A percentile compares a stretch with the other conserved stretches of the same genome.
These are phyloP conservation scores for Metschnikowia proteae DNA, from an alignment of 805 yeast genomes.

Conservation along the genomic window DNA sequence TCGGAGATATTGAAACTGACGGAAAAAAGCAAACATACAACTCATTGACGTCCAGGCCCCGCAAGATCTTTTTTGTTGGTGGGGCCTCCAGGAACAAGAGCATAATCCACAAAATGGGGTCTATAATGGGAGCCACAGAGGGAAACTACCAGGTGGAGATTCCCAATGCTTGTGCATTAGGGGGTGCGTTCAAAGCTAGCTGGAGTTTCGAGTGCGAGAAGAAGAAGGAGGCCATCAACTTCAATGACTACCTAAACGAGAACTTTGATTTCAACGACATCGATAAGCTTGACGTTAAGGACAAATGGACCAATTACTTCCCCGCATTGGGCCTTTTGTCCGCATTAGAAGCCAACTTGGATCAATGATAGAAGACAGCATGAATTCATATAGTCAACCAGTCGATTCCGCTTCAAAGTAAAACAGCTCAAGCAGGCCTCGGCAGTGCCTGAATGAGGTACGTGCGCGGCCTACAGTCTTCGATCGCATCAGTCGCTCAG, in stretches of 20 bases:
- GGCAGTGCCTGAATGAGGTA: background rate
- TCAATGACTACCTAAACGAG: slow-evolving; percentile 34
- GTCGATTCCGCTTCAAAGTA: background rate
- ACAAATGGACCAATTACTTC: slow-evolving; percentile 47
- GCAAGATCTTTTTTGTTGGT: slow-evolving; percentile 76
- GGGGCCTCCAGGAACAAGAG: slow-evolving; percentile 76
- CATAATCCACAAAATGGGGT: slow-evolving; percentile 64
- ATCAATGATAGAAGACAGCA: background rate
- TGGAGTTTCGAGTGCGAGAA: slow-evolving; percentile 54
- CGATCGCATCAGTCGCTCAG: background rate
- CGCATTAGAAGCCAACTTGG: slow-evolving; percentile 34
- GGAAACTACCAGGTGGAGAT: slow-evolving; percentile 73
- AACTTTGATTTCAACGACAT: slow-evolving; percentile 44
- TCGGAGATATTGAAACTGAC: slow-evolving; percentile 47
- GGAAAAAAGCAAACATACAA: slow-evolving; percentile 43
- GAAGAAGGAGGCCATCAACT: slow-evolving; percentile 38
- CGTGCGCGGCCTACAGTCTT: background rate
- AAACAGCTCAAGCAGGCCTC: background rate
- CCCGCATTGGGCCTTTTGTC: slow-evolving; percentile 53
- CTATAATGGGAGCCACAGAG: slow-evolving; percentile 60
- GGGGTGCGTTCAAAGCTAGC: slow-evolving; percentile 83
- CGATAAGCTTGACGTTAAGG: slow-evolving; percentile 37
- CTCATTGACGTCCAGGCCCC: slow-evolving; percentile 55
- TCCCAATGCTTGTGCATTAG: slow-evolving; percentile 88
- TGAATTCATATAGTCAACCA: background rate